Conservation (phyloP, 129 eudicot species). For the Arctium lappa region DNA sequence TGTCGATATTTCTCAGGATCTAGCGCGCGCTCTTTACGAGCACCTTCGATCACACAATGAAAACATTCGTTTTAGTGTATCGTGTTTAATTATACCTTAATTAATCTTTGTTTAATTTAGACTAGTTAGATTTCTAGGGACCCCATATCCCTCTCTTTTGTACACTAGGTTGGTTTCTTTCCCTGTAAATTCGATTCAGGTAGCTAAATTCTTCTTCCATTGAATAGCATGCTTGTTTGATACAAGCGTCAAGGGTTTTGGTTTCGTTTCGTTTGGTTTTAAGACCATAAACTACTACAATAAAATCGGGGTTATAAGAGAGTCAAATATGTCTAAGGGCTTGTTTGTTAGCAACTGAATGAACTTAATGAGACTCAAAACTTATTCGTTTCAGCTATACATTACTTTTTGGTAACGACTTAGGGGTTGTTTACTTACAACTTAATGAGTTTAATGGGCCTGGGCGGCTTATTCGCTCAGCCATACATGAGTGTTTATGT, state of each 20-base stretch:
- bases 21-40: neutral
- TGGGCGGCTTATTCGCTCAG: no score
- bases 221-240: neutral
- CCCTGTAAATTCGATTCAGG: conserved; percentile 19
- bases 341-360: no score
- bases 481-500: no score
- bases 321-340: no score
- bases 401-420: no score
- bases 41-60: conserved; percentile 5
- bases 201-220: conserved; percentile 18
- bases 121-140: conserved; percentile 27
- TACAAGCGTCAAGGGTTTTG: neutral
- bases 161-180: conserved; percentile 24
- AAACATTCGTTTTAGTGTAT: conserved; percentile 12
- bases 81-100: conserved; percentile 17
- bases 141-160: conserved; percentile 29
- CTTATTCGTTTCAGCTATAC: no score
- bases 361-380: no score
- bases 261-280: neutral
- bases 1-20: conserved; percentile 12
- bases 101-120: conserved; percentile 26
- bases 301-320: neutral
- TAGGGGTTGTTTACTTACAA: no score
- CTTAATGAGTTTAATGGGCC: no score
- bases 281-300: neutral